A percentile compares a stretch with the other conserved stretches of the same genome.
Conservation (phyloP, 1,284 basidiomycete genomes). For the Sphaerobolus stellatus region DNA sequence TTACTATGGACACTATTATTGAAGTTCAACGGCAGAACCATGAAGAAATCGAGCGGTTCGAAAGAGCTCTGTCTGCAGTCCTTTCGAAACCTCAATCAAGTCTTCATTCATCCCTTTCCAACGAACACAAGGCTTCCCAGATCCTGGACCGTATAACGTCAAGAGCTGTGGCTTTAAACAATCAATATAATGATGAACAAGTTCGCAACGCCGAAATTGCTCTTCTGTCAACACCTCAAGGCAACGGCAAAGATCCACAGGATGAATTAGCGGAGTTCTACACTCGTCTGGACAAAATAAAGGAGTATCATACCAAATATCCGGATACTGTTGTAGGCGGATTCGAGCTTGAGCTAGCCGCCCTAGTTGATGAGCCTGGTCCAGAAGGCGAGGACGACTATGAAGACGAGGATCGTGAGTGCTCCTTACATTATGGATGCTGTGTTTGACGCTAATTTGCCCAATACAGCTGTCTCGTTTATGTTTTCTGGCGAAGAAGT, state of each 20-base stretch:
- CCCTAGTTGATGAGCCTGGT: conserved; percentile 52
- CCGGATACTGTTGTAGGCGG: conserved; percentile 81
- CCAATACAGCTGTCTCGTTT: conserved; percentile 70
- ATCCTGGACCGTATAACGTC: conserved; percentile 81
- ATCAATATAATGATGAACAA: conserved; percentile 74
- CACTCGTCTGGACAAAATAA: conserved; percentile 87
- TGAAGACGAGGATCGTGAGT: conserved; percentile 78
- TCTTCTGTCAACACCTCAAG: conserved; percentile 51
- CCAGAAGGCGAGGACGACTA: conserved; percentile 69
- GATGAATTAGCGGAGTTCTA: conserved; percentile 94
- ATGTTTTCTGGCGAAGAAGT: conserved; percentile 95
- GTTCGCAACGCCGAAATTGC: conserved; percentile 62
- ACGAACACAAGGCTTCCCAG: conserved; percentile 85
- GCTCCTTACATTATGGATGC: too few relatives aligned
- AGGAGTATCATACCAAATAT: conserved; percentile 95
- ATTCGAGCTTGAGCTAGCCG: conserved; percentile 78
- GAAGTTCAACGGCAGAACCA: conserved; percentile 93
- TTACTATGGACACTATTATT: conserved; percentile 82
- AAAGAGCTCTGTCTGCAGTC: conserved; percentile 67
- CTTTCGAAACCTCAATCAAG: conserved; percentile 61
- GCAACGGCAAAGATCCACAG: conserved; percentile 40
- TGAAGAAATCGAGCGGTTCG: conserved; percentile 93
- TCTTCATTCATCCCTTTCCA: conserved; percentile 69
- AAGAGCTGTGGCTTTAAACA: conserved; percentile 63
- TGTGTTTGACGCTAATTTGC: conserved; percentile 5